A percentile compares a stretch with the other conserved stretches of the same genome.
Evolutionary conservation across 2,329 filamentous ascomycete genomes (phyloP).

Genomic region (Orbilia oligospora): DNA sequence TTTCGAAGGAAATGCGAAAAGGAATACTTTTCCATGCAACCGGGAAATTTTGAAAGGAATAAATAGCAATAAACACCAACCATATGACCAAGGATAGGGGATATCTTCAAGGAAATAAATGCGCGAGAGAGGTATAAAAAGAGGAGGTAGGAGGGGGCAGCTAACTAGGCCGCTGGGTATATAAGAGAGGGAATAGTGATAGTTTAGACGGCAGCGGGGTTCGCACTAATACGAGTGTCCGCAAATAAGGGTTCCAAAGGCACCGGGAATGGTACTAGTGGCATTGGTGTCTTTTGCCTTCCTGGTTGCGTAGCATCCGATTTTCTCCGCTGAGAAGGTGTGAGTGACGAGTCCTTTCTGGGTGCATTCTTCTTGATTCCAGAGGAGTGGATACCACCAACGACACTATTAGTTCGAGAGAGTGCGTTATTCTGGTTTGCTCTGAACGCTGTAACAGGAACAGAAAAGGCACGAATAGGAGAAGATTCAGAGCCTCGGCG

Average conservation of each 20-base stretch:
- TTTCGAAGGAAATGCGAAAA: conserved; percentile 33
- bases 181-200: conserved; percentile 3
- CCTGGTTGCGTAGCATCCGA: conserved; percentile 55
- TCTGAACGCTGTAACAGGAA: conserved; percentile 58
- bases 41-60: conserved; percentile 20
- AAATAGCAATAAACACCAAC: conserved; percentile 50
- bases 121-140: conserved; percentile 26
- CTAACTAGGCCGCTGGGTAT: neutral
- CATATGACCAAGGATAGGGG: conserved; percentile 21
- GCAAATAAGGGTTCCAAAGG: conserved; percentile 55
- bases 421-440: conserved; percentile 56
- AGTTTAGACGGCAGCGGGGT: conserved; percentile 42
- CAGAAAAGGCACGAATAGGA: conserved; percentile 51
- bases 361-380: conserved; percentile 58
- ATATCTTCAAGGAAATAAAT: conserved; percentile 54
- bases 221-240: conserved; percentile 40
- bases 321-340: conserved; percentile 57
- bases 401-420: conserved; percentile 53
- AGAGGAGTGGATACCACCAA: conserved; percentile 43
- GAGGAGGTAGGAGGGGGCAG: neutral
- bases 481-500: conserved; percentile 37
- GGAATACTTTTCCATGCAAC: conserved; percentile 34
- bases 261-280: conserved; percentile 40
- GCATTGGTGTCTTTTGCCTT: conserved; percentile 34
- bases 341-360: conserved; percentile 57